Base-by-base conservation (phyloP, 177 flowering plant species). In the Vitis hybrid region DNA sequence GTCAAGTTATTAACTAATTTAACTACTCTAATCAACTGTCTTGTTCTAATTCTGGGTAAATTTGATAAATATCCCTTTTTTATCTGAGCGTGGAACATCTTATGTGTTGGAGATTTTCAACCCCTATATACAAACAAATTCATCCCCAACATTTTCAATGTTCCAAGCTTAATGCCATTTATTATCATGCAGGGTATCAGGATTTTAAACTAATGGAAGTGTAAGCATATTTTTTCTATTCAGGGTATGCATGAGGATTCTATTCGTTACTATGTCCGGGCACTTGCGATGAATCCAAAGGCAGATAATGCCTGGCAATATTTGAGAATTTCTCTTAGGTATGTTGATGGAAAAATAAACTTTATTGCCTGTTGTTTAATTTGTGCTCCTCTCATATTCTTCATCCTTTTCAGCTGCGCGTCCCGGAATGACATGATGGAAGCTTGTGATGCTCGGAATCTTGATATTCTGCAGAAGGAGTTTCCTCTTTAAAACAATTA, bases 231-330 rank as follows among this genome's bases (percentile, higher is more conserved):
- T 52, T 66, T n/a, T 64, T 20, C 64, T 31, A 24, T 70, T n/a
- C 80, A 95, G 99, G 97, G 94, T 11, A 75, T 87, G 85, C 89
- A 91, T 64, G 94, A 86, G 81, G 98, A 95, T 5, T 95, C 99
- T 4, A 87, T 95, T 44, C 90, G 90, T 31, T 94, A 91, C 79
- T 92, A 91, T 77, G 98, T 94, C 19, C 85, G 97, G 11, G 97
- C 98, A 58, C 92, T 94, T 12, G 73, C 92, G 1, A 94, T 92
- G 98, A 94, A 94, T 81, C 98, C 97, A 2, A 94, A 91, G 76
- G 98, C 99, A 68, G 99, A 95, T 65, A 95, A 90, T 83, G 98
- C 96, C 3, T 95, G 98, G 99, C 94, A 91, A 31, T 95, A 93
- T 83, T 82, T 95, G 83, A 86, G 90, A 80, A 87, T 93, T 54